Conservation (phyloP, 768 basidiomycete genomes). For the Macrocybe gigantea region DNA sequence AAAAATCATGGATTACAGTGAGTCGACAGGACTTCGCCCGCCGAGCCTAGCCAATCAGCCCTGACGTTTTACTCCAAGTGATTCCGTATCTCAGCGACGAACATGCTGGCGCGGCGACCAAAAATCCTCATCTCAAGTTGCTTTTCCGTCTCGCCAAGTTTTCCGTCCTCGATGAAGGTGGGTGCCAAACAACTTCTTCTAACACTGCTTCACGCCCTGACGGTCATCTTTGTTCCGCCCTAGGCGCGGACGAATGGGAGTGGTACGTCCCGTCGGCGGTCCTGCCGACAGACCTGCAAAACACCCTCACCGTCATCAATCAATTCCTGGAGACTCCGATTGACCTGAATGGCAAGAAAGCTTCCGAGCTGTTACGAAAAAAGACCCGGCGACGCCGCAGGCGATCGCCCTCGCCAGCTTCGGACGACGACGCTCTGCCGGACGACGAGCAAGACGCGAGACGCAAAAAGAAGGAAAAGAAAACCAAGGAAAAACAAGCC, state of each 20-base stretch:
- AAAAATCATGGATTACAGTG: slow-evolving; percentile 75
- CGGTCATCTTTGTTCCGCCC: slow-evolving; percentile 5
- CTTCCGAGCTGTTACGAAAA: slow-evolving; percentile 64
- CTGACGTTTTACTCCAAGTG: slow-evolving; percentile 32
- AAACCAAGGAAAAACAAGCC: slow-evolving; percentile 48
- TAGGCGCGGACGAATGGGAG: slow-evolving; percentile 67
- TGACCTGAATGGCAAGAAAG: slow-evolving; percentile 73
- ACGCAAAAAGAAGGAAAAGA: slow-evolving; percentile 53
- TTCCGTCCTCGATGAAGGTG: slow-evolving; percentile 60
- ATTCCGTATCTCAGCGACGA: slow-evolving; percentile 74
- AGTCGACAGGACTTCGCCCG: slow-evolving; percentile 19
- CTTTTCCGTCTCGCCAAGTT: slow-evolving; percentile 80
- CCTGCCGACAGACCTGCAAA: slow-evolving; percentile 59
- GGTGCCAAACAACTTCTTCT: slow-evolving; percentile 12
- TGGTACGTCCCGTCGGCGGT: slow-evolving; percentile 83
- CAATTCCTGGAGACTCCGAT: slow-evolving; percentile 81
- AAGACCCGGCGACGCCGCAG: slow-evolving; percentile 51
- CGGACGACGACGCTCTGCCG: slow-evolving; percentile 34
- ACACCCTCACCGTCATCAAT: slow-evolving; percentile 68
- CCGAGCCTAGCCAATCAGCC: background rate
- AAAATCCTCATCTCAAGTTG: slow-evolving; percentile 76
- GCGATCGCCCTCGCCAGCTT: slow-evolving; percentile 35
- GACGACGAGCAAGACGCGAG: slow-evolving; percentile 29
- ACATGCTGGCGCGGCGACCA: slow-evolving; percentile 70
- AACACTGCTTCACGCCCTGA: background rate